phyloP scores from a whole-genome alignment of 2,329 filamentous ascomycete genomes.

The Ceratocystis albifundus region DNA sequence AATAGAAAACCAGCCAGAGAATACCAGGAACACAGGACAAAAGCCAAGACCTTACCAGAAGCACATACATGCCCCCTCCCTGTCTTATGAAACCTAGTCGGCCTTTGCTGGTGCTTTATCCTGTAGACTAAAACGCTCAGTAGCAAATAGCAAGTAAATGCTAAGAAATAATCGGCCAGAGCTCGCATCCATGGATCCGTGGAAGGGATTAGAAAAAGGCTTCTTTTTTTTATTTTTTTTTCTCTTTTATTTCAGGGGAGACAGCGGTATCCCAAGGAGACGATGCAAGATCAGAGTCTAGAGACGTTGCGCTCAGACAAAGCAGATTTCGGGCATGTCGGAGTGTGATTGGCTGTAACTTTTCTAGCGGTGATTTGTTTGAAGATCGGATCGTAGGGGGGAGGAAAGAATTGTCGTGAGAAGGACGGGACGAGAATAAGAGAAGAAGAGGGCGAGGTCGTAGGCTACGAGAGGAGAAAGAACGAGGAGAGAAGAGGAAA shows the following conservation, averaged over 20 bases:
- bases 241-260: too few relatives aligned
- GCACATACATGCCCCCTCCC: conserved; percentile 7
- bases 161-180: conserved; percentile 1
- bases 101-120: not conserved
- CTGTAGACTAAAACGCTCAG: conserved; percentile 3
- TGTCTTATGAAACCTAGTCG: conserved; percentile 12
- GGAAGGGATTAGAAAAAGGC: conserved; percentile 5
- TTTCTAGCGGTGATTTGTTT: not conserved
- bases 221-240: too few relatives aligned
- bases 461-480: not conserved
- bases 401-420: too few relatives aligned
- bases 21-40: not conserved
- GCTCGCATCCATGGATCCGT: conserved; percentile 6
- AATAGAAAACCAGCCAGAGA: not conserved
- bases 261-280: not conserved
- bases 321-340: not conserved
- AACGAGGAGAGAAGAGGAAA: not conserved
- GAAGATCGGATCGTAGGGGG: not conserved
- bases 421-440: not conserved
- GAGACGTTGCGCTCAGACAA: not conserved
- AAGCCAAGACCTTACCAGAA: conserved; percentile 9
- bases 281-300: not conserved
- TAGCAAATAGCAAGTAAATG: conserved; percentile 6
- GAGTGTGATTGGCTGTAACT: not conserved
- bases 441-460: not conserved